Percentiles rank a stretch among this genome's conserved stretches.
Evolutionary conservation across 306 rosid species (phyloP).

Genomic region (Fragaria ananassa): DNA sequence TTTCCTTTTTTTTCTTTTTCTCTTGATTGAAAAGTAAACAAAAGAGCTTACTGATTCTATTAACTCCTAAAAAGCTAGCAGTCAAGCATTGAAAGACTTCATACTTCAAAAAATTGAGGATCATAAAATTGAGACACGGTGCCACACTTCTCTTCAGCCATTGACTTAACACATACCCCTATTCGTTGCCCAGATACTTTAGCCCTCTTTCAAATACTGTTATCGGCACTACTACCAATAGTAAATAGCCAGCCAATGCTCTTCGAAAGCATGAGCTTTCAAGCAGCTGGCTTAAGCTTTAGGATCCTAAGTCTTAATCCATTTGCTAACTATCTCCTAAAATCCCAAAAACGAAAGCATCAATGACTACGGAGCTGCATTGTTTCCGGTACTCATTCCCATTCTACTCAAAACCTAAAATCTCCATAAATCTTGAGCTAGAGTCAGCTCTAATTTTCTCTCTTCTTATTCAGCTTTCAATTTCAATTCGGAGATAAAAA

Average conservation of each 20-base stretch:
- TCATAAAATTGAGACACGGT: background rate
- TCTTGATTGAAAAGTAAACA: background rate
- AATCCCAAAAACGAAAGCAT: background rate
- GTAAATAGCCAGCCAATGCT: too few relatives aligned
- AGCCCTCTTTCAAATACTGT: background rate
- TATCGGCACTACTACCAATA: background rate
- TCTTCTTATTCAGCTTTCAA: background rate
- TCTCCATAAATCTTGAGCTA: slow-evolving; percentile 1
- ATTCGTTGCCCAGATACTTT: background rate
- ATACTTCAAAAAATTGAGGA: background rate
- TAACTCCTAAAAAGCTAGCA: background rate
- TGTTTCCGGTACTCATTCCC: background rate
- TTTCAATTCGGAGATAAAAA: background rate
- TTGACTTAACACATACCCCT: background rate
- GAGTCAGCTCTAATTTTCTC: background rate
- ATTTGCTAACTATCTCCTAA: background rate
- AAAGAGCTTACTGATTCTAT: background rate
- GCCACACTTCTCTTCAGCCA: background rate
- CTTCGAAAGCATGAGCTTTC: background rate
- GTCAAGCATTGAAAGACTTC: background rate
- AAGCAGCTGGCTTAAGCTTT: background rate
- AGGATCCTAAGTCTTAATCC: background rate
- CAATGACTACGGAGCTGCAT: background rate
- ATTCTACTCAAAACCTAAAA: background rate
- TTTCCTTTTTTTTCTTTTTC: background rate